Percentiles rank a stretch among this genome's conserved stretches.
These are phyloP conservation scores for Eucalyptus pauciflora DNA, from an alignment of 345 rosid species.

Conservation along the genomic window DNA sequence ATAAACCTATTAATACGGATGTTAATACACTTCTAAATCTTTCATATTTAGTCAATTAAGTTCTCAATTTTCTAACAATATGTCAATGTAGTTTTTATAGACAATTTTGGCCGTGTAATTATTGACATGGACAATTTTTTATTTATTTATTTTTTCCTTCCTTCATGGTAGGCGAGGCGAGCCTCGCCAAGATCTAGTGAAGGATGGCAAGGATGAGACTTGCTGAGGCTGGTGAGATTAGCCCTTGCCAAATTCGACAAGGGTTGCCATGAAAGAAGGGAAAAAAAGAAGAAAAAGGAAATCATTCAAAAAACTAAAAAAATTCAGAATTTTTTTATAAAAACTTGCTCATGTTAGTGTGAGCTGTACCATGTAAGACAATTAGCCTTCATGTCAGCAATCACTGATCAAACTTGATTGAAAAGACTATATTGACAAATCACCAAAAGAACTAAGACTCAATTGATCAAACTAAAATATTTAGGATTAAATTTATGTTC, in stretches of 20 bases:
- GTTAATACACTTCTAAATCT: no score
- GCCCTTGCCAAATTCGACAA: rapidly evolving
- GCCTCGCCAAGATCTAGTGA: rapidly evolving
- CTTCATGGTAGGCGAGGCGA: not conserved
- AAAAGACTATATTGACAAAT: not conserved
- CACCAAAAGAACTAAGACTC: rapidly evolving
- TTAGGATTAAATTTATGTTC: rapidly evolving
- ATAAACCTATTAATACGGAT: rapidly evolving
- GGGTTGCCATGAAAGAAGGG: no score
- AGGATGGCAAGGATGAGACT: rapidly evolving
- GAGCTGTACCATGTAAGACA: rapidly evolving
- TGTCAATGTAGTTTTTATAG: rapidly evolving
- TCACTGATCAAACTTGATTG: rapidly evolving
- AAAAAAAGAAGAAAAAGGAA: no score
- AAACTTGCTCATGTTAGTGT: rapidly evolving
- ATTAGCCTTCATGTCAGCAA: rapidly evolving
- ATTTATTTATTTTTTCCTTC: not conserved
- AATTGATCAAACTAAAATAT: not conserved
- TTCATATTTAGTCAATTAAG: no score
- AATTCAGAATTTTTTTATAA: rapidly evolving
- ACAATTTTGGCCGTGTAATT: rapidly evolving
- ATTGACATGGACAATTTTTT: no score
- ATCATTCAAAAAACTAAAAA: no score
- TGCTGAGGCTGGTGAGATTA: rapidly evolving
- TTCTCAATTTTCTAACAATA: rapidly evolving